Conservation (phyloP, 2,329 filamentous ascomycete species). For the Sporothrix protearum region DNA sequence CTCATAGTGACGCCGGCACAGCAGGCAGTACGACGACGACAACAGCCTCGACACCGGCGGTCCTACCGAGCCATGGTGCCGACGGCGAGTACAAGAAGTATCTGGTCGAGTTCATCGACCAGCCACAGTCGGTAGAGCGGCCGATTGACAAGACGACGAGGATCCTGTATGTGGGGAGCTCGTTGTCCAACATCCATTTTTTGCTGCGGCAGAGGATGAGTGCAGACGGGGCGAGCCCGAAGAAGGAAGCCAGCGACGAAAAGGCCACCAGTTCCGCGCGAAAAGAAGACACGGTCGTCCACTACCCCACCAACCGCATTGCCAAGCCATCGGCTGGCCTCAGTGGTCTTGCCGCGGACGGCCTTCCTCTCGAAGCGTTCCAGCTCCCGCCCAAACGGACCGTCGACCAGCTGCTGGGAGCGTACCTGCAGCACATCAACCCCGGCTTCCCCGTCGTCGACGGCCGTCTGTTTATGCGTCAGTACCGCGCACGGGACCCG, state of each 20-base stretch:
- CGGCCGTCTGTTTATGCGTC: neutral
- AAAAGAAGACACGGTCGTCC: neutral
- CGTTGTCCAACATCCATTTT: slow-evolving; percentile 10
- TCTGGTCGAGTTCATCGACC: slow-evolving; percentile 16
- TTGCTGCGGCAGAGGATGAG: slow-evolving; percentile 6
- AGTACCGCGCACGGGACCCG: slow-evolving; percentile 9
- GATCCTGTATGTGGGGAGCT: slow-evolving; percentile 14
- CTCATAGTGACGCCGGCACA: neutral
- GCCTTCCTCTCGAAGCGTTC: slow-evolving; percentile 18
- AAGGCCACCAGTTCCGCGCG: neutral
- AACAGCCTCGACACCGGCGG: neutral
- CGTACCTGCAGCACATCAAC: slow-evolving; percentile 19
- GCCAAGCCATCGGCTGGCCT: neutral
- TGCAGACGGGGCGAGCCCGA: neutral
- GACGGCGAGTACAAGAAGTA: slow-evolving; percentile 19
- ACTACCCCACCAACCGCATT: slow-evolving; percentile 8
- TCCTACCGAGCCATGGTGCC: neutral
- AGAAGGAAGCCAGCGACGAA: neutral
- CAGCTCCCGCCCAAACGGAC: slow-evolving; percentile 14
- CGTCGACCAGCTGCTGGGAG: slow-evolving; percentile 13
- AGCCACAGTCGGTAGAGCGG: slow-evolving; percentile 13
- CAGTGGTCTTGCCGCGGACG: neutral
- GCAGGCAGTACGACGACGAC: neutral
- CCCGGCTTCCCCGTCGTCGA: slow-evolving; percentile 16
- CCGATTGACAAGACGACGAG: slow-evolving; percentile 6